phyloP scores from a whole-genome alignment of 257 asterid genomes.

The Parsonsia alboflavescens region DNA sequence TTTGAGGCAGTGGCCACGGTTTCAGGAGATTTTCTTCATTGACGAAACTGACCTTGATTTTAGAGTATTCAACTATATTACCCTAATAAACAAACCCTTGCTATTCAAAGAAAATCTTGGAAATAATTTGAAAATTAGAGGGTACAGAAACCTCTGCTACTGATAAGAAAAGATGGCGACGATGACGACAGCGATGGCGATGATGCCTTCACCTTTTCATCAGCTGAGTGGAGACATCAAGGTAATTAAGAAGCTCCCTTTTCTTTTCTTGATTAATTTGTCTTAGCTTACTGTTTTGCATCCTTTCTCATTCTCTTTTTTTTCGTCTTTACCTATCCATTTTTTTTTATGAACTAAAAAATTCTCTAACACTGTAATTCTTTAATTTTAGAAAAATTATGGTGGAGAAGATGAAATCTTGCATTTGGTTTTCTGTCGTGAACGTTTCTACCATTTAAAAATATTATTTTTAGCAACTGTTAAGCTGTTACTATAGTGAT shows the following conservation, averaged over 20 bases:
- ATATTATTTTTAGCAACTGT: too few relatives aligned
- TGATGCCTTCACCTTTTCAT: not conserved
- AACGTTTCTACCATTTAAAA: too few relatives aligned
- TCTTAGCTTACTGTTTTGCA: not conserved
- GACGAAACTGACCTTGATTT: not conserved
- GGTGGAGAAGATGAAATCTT: not conserved
- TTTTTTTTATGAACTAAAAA: not conserved
- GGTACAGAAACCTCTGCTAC: not conserved
- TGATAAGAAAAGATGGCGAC: slow-evolving; percentile 5
- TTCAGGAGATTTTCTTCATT: too few relatives aligned
- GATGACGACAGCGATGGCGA: not conserved
- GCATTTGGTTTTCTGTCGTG: not conserved
- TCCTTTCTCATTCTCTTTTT: not conserved
- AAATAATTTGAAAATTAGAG: not conserved
- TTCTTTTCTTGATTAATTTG: not conserved
- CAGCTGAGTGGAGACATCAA: not conserved
- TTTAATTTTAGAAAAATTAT: not conserved
- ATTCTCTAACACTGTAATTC: not conserved
- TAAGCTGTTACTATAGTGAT: too few relatives aligned
- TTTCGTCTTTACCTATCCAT: not conserved
- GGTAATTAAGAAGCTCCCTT: not conserved
- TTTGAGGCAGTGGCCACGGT: too few relatives aligned
- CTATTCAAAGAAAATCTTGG: not conserved
- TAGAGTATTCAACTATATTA: not conserved
- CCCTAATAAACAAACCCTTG: not conserved